phyloP scores from a whole-genome alignment of 257 asterid species.

The Capsicum baccatum region DNA sequence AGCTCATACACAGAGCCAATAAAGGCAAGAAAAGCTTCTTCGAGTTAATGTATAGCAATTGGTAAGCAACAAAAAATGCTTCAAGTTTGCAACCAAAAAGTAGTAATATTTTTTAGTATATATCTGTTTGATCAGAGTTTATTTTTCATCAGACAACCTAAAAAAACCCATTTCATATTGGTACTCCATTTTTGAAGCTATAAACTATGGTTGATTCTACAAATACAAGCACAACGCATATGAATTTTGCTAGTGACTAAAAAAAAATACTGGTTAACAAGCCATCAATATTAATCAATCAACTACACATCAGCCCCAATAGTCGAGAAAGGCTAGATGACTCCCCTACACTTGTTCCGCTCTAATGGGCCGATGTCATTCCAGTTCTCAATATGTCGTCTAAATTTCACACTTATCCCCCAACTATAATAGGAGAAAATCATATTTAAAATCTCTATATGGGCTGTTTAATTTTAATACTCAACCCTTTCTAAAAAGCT shows the following conservation, averaged over 20 bases:
- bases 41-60: neutral
- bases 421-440: neutral
- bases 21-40: neutral
- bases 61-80: neutral
- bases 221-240: neutral
- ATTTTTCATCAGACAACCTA: slow-evolving; percentile 3
- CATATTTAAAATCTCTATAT: no score
- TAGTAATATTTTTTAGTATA: neutral
- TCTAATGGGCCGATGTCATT: neutral
- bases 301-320: neutral
- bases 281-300: neutral
- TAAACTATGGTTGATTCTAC: neutral
- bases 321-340: neutral
- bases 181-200: neutral
- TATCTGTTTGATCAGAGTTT: neutral
- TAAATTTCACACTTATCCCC: neutral
- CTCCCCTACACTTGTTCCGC: neutral
- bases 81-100: slow-evolving; percentile 10
- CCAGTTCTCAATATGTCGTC: neutral
- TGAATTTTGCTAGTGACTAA: neutral
- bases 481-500: no score
- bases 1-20: no score
- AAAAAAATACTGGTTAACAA: neutral
- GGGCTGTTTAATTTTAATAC: neutral
- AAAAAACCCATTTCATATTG: neutral